phyloP scores from a whole-genome alignment of 805 yeast species.

The Wickerhamiella shivajii region DNA sequence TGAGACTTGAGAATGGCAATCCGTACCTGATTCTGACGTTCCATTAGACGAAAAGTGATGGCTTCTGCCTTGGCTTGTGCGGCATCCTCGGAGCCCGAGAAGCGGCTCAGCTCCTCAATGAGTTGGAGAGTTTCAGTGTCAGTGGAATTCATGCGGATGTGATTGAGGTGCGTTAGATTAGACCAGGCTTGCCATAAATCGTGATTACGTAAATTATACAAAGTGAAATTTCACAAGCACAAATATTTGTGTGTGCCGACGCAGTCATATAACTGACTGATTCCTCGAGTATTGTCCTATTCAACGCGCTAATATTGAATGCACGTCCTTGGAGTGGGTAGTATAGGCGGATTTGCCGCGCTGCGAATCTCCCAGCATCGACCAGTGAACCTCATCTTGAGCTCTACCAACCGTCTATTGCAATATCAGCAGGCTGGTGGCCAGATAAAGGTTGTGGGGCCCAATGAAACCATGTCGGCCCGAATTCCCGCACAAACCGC shows the following conservation, averaged over 20 bases:
- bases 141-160: too few species aligned
- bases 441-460: slow-evolving; percentile 19
- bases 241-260: too few species aligned
- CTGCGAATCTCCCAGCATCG: slow-evolving; percentile 29
- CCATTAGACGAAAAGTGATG: background rate
- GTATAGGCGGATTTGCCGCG: slow-evolving; percentile 38
- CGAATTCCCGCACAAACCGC: slow-evolving; percentile 15
- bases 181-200: too few species aligned
- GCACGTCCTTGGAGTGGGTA: slow-evolving; percentile 38
- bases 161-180: too few species aligned
- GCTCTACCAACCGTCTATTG: slow-evolving; percentile 30
- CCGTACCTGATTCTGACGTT: slow-evolving; percentile 1
- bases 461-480: slow-evolving; percentile 27
- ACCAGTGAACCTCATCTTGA: slow-evolving; percentile 29
- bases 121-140: too few species aligned
- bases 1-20: background rate
- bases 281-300: too few species aligned
- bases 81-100: slow-evolving; percentile 1
- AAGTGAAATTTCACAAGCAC: too few species aligned
- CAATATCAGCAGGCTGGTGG: slow-evolving; percentile 24
- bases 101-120: slow-evolving; percentile 4
- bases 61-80: slow-evolving; percentile 3
- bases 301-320: too few species aligned
- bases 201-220: too few species aligned
- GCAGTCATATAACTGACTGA: too few species aligned